These are phyloP conservation scores for Termitomyces sp. DNA, from an alignment of 768 basidiomycete genomes.

Conservation along the genomic window DNA sequence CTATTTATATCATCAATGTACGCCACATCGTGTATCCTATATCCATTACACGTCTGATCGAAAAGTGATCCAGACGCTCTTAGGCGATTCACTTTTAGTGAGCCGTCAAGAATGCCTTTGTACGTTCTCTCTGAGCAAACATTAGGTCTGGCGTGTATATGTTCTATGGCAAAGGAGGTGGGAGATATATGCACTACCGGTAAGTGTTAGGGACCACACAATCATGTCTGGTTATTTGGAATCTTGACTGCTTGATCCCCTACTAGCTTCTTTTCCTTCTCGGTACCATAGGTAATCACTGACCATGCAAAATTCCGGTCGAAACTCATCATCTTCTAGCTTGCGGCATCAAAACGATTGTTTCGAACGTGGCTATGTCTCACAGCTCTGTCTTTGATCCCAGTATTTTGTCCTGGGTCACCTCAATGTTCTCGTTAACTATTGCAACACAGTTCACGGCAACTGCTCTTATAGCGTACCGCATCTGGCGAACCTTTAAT, in stretches of 20 bases:
- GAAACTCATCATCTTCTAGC: conserved; percentile 6
- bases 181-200: conserved; percentile 17
- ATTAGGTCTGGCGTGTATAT: conserved; percentile 24
- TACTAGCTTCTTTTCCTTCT: conserved; percentile 17
- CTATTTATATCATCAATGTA: conserved; percentile 26
- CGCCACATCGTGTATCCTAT: background rate
- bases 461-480: conserved; percentile 18
- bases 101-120: background rate
- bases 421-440: conserved; percentile 23
- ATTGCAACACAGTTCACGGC: conserved; percentile 24
- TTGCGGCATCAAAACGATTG: conserved; percentile 23
- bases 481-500: conserved; percentile 19
- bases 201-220: conserved; percentile 5
- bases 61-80: conserved; percentile 15
- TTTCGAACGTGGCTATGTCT: conserved; percentile 2
- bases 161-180: conserved; percentile 21
- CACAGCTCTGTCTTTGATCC: conserved; percentile 23
- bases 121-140: background rate
- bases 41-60: background rate
- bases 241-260: background rate
- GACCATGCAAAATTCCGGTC: background rate
- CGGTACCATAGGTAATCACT: conserved; percentile 19
- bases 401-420: conserved; percentile 22
- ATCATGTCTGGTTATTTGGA: background rate
- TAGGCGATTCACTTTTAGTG: conserved; percentile 25